These are phyloP conservation scores for Cytospora chrysosperma DNA, from an alignment of 2,329 filamentous ascomycete species.

Conservation along the genomic window DNA sequence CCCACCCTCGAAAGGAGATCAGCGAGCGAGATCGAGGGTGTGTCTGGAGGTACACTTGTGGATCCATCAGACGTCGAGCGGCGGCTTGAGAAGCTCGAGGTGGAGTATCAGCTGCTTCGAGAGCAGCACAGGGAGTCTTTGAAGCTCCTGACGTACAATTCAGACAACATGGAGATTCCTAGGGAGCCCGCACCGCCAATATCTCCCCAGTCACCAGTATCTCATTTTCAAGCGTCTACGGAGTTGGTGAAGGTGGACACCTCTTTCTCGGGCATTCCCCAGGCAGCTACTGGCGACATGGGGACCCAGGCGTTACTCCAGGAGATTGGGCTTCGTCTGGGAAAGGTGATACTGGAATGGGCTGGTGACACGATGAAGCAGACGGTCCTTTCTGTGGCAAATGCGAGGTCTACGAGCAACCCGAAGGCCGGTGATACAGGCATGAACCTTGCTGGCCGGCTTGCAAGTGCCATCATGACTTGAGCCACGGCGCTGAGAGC, in stretches of 20 bases:
- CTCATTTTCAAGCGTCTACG: neutral
- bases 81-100: slow-evolving; percentile 22
- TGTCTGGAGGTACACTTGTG: neutral
- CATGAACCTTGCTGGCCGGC: slow-evolving; percentile 6
- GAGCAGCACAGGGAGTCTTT: slow-evolving; percentile 14
- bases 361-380: slow-evolving; percentile 24
- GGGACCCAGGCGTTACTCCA: slow-evolving; percentile 9
- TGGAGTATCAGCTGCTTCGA: slow-evolving; percentile 16
- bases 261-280: neutral
- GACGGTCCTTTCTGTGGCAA: slow-evolving; percentile 6
- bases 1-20: too few relatives aligned
- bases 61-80: slow-evolving; percentile 11
- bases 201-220: neutral
- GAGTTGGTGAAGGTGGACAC: neutral
- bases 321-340: slow-evolving; percentile 20
- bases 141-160: slow-evolving; percentile 3
- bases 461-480: neutral
- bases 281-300: neutral
- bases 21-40: too few relatives aligned
- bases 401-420: neutral
- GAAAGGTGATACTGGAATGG: slow-evolving; percentile 21
- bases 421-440: neutral
- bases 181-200: neutral
- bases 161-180: neutral
- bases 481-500: neutral